A percentile compares a stretch with the other conserved stretches of the same genome.
Evolutionary conservation across 129 eudicot species (phyloP).

Genomic region (Glebionis coronaria): DNA sequence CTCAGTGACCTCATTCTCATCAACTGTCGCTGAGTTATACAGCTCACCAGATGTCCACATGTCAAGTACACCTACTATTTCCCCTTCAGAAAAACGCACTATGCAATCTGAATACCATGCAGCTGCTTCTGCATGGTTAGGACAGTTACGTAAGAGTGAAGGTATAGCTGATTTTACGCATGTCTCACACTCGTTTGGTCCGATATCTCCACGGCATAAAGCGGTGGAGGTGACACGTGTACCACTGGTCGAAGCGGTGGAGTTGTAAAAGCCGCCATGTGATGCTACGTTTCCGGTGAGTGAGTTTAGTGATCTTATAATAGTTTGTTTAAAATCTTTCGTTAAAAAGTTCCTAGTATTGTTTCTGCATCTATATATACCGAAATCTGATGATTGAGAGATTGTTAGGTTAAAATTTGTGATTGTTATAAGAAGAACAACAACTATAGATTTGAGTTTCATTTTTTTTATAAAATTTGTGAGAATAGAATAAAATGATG

Average conservation of each 20-base stretch:
- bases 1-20: slow-evolving; percentile 2
- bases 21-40: slow-evolving; percentile 13
- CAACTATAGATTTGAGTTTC: background rate
- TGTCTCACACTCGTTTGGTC: slow-evolving; percentile 18
- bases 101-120: slow-evolving; percentile 39
- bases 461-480: background rate
- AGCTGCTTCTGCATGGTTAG: slow-evolving; percentile 35
- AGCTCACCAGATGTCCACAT: slow-evolving; percentile 11
- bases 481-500: background rate
- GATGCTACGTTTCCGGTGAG: slow-evolving; percentile 28
- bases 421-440: slow-evolving; percentile 9
- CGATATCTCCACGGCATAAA: slow-evolving; percentile 45
- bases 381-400: slow-evolving; percentile 24
- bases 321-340: slow-evolving; percentile 2
- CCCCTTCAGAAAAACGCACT: slow-evolving; percentile 39
- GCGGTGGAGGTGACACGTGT: slow-evolving; percentile 26
- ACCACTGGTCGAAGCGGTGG: slow-evolving; percentile 37
- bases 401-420: background rate
- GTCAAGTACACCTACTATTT: slow-evolving; percentile 23
- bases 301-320: slow-evolving; percentile 12
- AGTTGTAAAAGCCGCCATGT: slow-evolving; percentile 25
- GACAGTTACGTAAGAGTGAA: slow-evolving; percentile 25
- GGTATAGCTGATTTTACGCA: slow-evolving; percentile 33
- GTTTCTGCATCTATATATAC: slow-evolving; percentile 23
- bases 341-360: slow-evolving; percentile 24